Evolutionary conservation across 2,329 filamentous ascomycete species (phyloP).

Genomic region (Stagonosporopsis vannaccii): DNA sequence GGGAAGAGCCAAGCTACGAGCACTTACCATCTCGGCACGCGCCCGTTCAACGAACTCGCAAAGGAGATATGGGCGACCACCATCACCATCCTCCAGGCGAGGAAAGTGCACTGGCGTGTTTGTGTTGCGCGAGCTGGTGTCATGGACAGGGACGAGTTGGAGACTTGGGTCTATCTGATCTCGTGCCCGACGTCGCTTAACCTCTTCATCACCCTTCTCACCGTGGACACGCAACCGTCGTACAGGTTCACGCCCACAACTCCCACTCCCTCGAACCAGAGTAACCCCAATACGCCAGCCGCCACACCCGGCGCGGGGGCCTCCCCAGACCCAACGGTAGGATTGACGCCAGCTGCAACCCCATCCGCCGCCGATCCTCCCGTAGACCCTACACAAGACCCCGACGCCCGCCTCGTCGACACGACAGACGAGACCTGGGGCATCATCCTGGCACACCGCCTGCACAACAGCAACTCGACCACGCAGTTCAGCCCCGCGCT

Average conservation of each 20-base stretch:
- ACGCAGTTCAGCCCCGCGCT: conserved; percentile 48
- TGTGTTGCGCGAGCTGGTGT: conserved; percentile 75
- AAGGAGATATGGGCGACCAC: conserved; percentile 82
- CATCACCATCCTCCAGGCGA: conserved; percentile 71
- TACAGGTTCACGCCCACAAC: conserved; percentile 66
- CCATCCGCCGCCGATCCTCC: conserved; percentile 59
- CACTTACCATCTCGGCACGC: conserved; percentile 73
- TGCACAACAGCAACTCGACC: conserved; percentile 47
- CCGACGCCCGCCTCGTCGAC: conserved; percentile 75
- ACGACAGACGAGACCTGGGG: conserved; percentile 79
- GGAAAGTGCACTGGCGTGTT: conserved; percentile 78
- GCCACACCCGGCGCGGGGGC: conserved; percentile 40
- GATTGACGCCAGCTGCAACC: conserved; percentile 71
- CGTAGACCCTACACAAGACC: conserved; percentile 56
- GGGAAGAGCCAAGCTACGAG: conserved; percentile 76
- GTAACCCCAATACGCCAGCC: conserved; percentile 26
- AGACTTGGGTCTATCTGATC: conserved; percentile 51
- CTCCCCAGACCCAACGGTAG: conserved; percentile 44
- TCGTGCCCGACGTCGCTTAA: conserved; percentile 47
- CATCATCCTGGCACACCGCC: conserved; percentile 70
- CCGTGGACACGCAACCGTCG: conserved; percentile 70
- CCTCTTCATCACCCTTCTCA: conserved; percentile 62
- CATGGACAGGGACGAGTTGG: conserved; percentile 71
- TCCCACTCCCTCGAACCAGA: conserved; percentile 25
- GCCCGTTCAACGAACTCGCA: conserved; percentile 69